Evolutionary conservation across 2,329 filamentous ascomycete genomes (phyloP), one percentile per base, ranked within the genome.

Genomic region (Tympanopsis confertula): DNA sequence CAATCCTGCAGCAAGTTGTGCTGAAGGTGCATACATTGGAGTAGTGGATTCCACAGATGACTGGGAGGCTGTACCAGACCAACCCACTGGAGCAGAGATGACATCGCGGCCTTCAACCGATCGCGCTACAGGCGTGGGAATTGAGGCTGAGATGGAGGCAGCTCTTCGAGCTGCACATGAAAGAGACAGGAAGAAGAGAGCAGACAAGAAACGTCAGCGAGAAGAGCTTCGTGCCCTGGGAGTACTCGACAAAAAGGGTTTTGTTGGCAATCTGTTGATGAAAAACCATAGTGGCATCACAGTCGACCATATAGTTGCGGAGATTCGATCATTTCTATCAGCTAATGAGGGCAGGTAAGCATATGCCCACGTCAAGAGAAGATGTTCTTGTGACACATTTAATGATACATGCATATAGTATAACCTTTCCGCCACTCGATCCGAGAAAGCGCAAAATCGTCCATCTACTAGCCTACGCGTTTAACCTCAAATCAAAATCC

Each of bases 401-500:
- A 39, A 36, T 39, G 26, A 35, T 35, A n/a, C 20, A n/a, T n/a
- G n/a, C 12, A 20, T 38, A 20, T 44, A 87, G 83, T 35, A 66
- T 91, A 4, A 64, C 76, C 4, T 65, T 96, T 18, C 86, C 89
- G 3, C 86, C 89, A 0, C 93, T 96, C 78, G 78, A 85, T 40
- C 85, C 86, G 43, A 61, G 71, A 33, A 72, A 80, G 28, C 80
- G 91, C 36, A 88, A 86, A 54, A 63, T 78, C 4, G 69, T 96
- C 14, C 91, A 98, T 54, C 74, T 86, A 41, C 58, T 94, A 28
- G 86, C 86, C 12, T 74, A 74, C 48, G 70, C 71, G 26, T 75
- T 95, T 53, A 78, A 77, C 13, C 63, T 96, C 42, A 89, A 82
- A 45, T 94, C 88, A 3, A 86, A 88, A 51, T 95, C 88, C 0